Evolutionary conservation across 2,329 filamentous ascomycete species (phyloP), one percentile per base, ranked within the genome.

Genomic region (Lasiodiplodia hormozganensis): DNA sequence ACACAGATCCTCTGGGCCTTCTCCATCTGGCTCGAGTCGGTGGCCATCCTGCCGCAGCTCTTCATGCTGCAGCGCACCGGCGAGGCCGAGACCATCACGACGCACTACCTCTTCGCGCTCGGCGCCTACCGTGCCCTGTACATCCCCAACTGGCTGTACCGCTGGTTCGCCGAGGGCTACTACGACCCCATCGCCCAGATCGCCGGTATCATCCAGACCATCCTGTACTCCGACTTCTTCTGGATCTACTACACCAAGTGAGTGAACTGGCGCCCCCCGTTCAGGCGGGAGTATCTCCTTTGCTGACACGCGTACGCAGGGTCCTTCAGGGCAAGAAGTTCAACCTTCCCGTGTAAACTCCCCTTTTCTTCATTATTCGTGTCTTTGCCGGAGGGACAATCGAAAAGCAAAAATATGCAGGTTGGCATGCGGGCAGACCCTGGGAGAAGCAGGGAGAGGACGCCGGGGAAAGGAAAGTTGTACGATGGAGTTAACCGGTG

Each of bases 221-320:
- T 99, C 60, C 85, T 99, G 69, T 99, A 99, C 85, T 97, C 93
- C 71, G 96, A 99, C 84, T 99, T 99, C 85, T 99, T 99, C 88
- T 99, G 94, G 87, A 95, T 99, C 76, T 99, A 99, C 85, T 99
- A 97, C 84, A 97, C 91, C 70, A 98, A 97, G 89, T 90, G 79
- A 80, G 87, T 82, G 16, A 23, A 25, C n/a, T n/a, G 5, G 16
- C 2, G n/a, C 40, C 16, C 28, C 25, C 25, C 25, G 28, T 28
- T 6, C 4, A 6, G 28, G 4, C 6, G 7, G 3, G 11, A 18
- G 28, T 8, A 4, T 6, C 25, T 1, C 3, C 7, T n/a, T 28
- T 47, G 60, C 60, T 64, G 34, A 64, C 60, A 11, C 4, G 7
- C 18, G 4, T 1, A 28, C 28, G 12, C 47, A 85, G 83, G 78